These are phyloP conservation scores for Agastache rugosa DNA, from an alignment of 257 asterid genomes.

Conservation along the genomic window DNA sequence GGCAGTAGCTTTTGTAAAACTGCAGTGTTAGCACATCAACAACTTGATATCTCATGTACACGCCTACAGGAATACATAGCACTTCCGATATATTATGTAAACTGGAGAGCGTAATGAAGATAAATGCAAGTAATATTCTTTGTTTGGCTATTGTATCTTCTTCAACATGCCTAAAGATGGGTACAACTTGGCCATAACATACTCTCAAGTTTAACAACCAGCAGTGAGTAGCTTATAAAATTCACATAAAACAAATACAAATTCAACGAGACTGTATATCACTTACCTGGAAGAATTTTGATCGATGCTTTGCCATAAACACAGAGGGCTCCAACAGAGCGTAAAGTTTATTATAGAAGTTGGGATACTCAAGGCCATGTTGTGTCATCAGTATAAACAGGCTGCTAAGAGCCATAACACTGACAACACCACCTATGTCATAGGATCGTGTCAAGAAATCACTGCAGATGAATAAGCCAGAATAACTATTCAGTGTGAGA, in stretches of 20 bases:
- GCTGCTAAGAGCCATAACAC: conserved; percentile 98
- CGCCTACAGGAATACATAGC: not conserved
- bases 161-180: conserved; percentile 5
- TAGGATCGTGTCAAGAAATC: conserved; percentile 94
- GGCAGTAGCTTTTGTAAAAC: conserved; percentile 16
- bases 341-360: conserved; percentile 88
- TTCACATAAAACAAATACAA: conserved; percentile 6
- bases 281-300: conserved; percentile 83
- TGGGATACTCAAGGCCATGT: conserved; percentile 93
- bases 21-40: not conserved
- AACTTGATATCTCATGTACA: conserved; percentile 9
- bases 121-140: not conserved
- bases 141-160: conserved; percentile 10
- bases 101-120: not conserved
- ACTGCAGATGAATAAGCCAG: conserved; percentile 54
- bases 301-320: conserved; percentile 86
- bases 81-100: not conserved
- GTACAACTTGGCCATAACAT: conserved; percentile 7
- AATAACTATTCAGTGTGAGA: conserved; percentile 14
- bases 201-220: conserved; percentile 24
- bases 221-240: not conserved
- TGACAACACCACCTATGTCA: conserved; percentile 94
- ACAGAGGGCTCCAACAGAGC: conserved; percentile 86
- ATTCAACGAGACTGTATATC: not conserved
- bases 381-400: conserved; percentile 87